Conservation (phyloP, 192 early-diverging fungal genomes). For the Funneliformis mosseae region DNA sequence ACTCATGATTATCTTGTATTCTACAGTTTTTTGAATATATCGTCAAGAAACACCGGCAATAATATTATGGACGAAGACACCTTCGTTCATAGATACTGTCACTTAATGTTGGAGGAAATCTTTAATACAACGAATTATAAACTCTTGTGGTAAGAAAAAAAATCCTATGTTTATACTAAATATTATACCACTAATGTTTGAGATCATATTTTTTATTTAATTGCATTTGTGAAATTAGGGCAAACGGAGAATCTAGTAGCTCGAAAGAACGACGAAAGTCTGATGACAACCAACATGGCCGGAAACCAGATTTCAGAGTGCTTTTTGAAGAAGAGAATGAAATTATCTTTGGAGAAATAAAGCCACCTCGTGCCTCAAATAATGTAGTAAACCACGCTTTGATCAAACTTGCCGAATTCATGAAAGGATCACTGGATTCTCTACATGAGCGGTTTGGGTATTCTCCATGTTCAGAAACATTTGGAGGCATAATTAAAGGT, state of each 20-base stretch:
- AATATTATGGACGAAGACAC: background rate
- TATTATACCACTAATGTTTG: too few species aligned
- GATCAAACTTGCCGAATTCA: conserved; percentile 10
- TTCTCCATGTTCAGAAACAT: conserved; percentile 8
- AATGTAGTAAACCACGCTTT: conserved; percentile 16
- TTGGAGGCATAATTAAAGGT: background rate
- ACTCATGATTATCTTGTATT: background rate
- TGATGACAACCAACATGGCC: background rate
- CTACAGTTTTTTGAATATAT: background rate
- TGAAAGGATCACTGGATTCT: conserved; percentile 12
- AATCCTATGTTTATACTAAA: too few species aligned
- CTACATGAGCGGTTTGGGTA: conserved; percentile 13
- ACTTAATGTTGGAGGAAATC: background rate
- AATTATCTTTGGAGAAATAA: conserved; percentile 16
- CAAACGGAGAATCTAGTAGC: background rate
- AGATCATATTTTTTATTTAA: background rate
- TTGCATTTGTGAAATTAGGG: background rate
- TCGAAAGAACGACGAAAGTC: background rate
- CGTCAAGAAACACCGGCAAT: background rate
- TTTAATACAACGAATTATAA: background rate
- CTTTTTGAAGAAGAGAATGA: conserved; percentile 8
- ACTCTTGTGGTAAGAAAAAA: background rate
- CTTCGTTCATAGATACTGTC: conserved; percentile 6
- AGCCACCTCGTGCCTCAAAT: background rate
- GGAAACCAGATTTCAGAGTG: conserved; percentile 3